Evolutionary conservation across 1,284 basidiomycete genomes (phyloP).

Genomic region (Rhodotorula sp.): DNA sequence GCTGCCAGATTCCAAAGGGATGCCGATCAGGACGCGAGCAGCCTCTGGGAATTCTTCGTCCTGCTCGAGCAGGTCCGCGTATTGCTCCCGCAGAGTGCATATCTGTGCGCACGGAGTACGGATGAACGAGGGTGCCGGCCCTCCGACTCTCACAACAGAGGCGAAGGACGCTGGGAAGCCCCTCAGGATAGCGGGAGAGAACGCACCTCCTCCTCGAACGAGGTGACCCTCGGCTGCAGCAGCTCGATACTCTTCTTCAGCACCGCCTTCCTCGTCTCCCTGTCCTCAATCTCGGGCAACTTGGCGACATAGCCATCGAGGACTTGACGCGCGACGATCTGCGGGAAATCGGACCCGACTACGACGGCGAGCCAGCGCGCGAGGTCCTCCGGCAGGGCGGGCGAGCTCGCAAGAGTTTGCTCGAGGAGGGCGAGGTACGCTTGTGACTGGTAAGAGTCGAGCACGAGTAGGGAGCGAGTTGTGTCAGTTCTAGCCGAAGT

Average conservation of each 20-base stretch:
- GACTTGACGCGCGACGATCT: conserved; percentile 80
- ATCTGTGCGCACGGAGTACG: conserved; percentile 53
- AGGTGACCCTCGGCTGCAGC: conserved; percentile 71
- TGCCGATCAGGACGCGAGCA: conserved; percentile 82
- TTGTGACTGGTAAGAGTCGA: conserved; percentile 41
- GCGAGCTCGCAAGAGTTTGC: conserved; percentile 40
- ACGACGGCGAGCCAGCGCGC: conserved; percentile 64
- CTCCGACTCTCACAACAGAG: conserved; percentile 1
- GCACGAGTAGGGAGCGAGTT: background rate
- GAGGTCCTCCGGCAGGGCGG: conserved; percentile 57
- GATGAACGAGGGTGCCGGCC: conserved; percentile 14
- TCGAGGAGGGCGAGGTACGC: conserved; percentile 58
- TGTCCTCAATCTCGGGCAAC: conserved; percentile 61
- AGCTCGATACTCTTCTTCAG: conserved; percentile 69
- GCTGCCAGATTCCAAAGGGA: conserved; percentile 86
- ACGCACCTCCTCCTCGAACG: conserved; percentile 91
- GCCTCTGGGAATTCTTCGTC: conserved; percentile 93
- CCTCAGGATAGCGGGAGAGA: background rate
- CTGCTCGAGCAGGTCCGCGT: conserved; percentile 80
- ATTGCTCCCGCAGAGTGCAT: conserved; percentile 75
- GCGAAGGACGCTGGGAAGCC: background rate
- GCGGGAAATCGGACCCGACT: conserved; percentile 73
- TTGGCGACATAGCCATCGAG: conserved; percentile 73
- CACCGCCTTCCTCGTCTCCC: conserved; percentile 63
- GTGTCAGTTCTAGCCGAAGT: background rate